Evolutionary conservation across 2,329 filamentous ascomycete genomes (phyloP), one percentile per base, ranked within the genome.

Genomic region (Hypoxylon sp.): DNA sequence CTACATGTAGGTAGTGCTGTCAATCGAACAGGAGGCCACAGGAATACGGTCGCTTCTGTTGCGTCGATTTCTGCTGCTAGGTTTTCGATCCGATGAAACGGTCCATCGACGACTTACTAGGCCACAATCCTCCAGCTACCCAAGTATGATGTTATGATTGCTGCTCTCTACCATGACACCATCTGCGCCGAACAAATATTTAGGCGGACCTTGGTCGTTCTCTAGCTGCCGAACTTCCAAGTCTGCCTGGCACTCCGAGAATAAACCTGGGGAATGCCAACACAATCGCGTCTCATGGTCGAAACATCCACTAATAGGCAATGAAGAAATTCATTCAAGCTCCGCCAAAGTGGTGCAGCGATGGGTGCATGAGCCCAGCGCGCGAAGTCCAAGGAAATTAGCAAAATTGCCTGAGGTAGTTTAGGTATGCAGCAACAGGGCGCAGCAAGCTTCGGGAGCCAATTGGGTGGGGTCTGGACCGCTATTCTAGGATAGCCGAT

Each of bases 401-500:
- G 38, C 24, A 49, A 65, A 61, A 65, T 65, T 65, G 61, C 53
- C 33, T 48, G 38, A 33, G 30, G 11, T 33, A 33, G 9, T 11
- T 30, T n/a, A n/a, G 28, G 8, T 4, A 61, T 56, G 61, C 62
- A 33, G 61, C 58, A 68, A 44, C 46, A 63, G 50, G 65, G 65
- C 66, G 66, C 66, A 68, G 66, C 63, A 68, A 11, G 22, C 44
- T 22, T 61, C 48, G 59, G 56, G 52, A 66, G 56, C 63, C 63
- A 68, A 68, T 68, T 65, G 62, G 55, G 56, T 58, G 51, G 59
- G 28, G 55, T 26, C 24, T 54, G 54, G 36, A 36, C 36, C 55
- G 57, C 65, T 65, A 68, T 68, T 63, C 58, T 57, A 64, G 64
- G 66, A 55, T 38, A 64, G 16, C 59, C 66, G 63, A 54, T 24